Conservation (phyloP, 2,329 filamentous ascomycete genomes). For the Colletotrichum neosansevieriae region DNA sequence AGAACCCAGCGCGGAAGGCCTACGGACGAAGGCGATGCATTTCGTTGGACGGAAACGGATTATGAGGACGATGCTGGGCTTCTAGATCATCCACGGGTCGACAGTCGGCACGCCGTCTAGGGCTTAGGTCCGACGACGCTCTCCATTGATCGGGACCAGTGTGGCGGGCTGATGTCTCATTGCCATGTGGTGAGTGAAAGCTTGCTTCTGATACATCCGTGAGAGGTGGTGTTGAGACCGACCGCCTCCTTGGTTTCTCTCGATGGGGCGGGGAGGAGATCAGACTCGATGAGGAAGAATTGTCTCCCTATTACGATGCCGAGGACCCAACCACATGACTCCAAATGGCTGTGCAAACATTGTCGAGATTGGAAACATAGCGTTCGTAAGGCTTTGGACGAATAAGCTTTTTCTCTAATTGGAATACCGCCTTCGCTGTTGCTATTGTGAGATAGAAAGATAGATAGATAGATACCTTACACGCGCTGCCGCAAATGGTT, state of each 20-base stretch:
- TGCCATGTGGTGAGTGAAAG: background rate
- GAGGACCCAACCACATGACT: no score
- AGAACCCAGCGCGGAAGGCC: background rate
- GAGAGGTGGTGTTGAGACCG: background rate
- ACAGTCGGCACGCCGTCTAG: background rate
- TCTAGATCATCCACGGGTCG: background rate
- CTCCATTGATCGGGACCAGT: no score
- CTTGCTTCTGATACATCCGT: background rate
- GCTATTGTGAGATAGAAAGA: background rate
- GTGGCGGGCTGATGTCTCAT: background rate
- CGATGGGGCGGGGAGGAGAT: no score
- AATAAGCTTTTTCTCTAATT: no score
- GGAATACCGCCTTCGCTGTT: background rate
- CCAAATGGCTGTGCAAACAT: background rate
- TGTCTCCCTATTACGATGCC: no score
- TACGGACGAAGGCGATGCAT: background rate
- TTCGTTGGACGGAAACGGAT: constrained; percentile 20
- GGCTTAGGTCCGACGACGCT: no score
- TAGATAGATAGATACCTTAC: background rate
- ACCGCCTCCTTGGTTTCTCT: background rate
- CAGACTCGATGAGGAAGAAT: no score
- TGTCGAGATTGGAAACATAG: no score
- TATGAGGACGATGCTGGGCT: background rate
- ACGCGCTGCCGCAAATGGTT: constrained; percentile 6
- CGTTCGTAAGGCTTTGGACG: no score